Conservation (phyloP, 192 early-diverging fungal species). For the Backusella liffmaniae region DNA sequence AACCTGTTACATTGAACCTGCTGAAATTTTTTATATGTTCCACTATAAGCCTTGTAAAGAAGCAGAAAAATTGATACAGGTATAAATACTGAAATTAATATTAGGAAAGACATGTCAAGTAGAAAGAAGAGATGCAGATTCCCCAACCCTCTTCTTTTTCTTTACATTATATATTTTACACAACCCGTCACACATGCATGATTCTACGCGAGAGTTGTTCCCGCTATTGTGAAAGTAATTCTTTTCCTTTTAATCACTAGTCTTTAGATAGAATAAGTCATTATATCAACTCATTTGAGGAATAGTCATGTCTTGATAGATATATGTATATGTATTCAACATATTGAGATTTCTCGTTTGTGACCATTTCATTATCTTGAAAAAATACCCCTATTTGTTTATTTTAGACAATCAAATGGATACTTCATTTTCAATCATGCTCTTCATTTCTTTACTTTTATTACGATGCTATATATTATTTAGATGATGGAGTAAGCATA, state of each 20-base stretch:
- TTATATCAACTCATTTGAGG: too few species aligned
- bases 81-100: neutral
- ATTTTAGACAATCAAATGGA: too few species aligned
- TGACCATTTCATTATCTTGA: too few species aligned
- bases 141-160: neutral
- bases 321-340: too few species aligned
- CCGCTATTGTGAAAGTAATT: neutral
- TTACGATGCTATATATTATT: too few species aligned
- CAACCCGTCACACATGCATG: neutral
- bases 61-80: neutral
- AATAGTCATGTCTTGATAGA: too few species aligned
- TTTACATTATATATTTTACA: neutral
- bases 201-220: neutral
- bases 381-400: too few species aligned
- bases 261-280: neutral
- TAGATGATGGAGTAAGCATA: too few species aligned
- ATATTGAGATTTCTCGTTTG: too few species aligned
- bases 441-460: too few species aligned
- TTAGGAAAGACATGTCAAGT: neutral
- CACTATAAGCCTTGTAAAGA: neutral
- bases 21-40: neutral
- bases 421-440: too few species aligned
- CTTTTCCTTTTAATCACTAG: neutral
- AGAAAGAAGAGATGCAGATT: neutral
- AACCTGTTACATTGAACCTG: neutral